Conservation (phyloP, 257 asterid genomes). For the Cordia subcordata region DNA sequence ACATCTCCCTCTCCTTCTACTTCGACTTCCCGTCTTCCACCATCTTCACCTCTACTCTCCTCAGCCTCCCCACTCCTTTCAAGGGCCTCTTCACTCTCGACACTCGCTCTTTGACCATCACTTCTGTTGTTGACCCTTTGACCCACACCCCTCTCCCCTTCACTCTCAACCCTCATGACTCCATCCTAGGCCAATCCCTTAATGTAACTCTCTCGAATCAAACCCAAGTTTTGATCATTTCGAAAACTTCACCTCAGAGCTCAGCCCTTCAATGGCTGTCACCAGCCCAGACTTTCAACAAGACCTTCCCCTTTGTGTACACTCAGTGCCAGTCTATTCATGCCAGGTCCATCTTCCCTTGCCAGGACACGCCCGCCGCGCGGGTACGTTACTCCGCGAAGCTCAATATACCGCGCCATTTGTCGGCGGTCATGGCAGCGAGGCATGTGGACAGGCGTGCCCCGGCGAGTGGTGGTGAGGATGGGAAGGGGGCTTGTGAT, state of each 20-base stretch:
- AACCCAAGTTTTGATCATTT: conserved; percentile 41
- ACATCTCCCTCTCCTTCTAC: conserved; percentile 73
- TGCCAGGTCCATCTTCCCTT: conserved; percentile 93
- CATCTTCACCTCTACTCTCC: conserved; percentile 60
- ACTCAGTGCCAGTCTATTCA: conserved; percentile 95
- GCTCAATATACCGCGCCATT: conserved; percentile 55
- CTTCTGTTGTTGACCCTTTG: conserved; percentile 51
- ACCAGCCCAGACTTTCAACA: conserved; percentile 81
- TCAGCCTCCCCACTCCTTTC: conserved; percentile 60
- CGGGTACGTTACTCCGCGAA: conserved; percentile 62
- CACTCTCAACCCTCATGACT: conserved; percentile 39
- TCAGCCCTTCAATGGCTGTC: conserved; percentile 94
- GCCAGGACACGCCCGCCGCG: conserved; percentile 95
- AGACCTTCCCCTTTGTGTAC: conserved; percentile 69
- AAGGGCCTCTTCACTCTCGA: conserved; percentile 71
- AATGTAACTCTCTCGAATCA: conserved; percentile 50
- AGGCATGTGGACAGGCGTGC: conserved; percentile 51
- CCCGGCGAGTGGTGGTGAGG: conserved; percentile 36
- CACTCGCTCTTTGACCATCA: conserved; percentile 64
- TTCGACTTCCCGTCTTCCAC: conserved; percentile 80
- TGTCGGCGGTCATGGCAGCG: conserved; percentile 86
- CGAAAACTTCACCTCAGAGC: conserved; percentile 49
- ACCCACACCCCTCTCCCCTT: conserved; percentile 51
- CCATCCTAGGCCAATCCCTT: conserved; percentile 58
- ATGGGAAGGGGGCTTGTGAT: conserved; percentile 55